Base-by-base conservation (phyloP, 495 filamentous ascomycete genomes). In the Aspergillus heteromorphus region DNA sequence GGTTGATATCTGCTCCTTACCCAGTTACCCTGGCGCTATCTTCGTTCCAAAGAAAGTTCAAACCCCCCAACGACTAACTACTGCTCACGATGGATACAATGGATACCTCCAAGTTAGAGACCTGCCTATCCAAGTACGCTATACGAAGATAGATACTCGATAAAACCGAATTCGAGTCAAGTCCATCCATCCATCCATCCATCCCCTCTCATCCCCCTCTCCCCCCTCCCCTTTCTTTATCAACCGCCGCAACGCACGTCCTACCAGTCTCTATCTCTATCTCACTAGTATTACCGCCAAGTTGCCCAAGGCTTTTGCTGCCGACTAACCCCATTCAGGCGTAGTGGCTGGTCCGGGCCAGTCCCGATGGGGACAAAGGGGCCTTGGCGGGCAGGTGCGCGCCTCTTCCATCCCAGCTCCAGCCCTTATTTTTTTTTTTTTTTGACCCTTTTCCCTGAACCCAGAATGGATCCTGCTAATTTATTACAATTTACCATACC, bases 351-450 rank as follows among this genome's bases (percentile, higher is more conserved):
- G 31, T 21, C 18, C n/a, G 48, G 14, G 21, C 48, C 16, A 50
- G 23, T 20, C 29, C 31, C 13, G 14, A 38, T 38, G 21, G 7
- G n/a, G 30, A 4, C 4, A 19, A 53, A 36, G 14, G 40, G 43
- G 51, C 51, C 51, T 53, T 53, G 42, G 51, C 40, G 27, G 27
- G 23, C 17, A 31, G 50, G 42, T 34, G 30, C 18, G 34, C 23
- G 30, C 50, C 40, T 20, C 19, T 8, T 23, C 18, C 8, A 45
- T 17, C 42, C 41, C 20, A 14, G 14, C 4, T 9, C 43, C 27
- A 47, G 43, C 23, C 25, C n/a, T n/a, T n/a, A n/a, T n/a, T n/a
- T n/a, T n/a, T n/a, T n/a, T n/a, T n/a, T n/a, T n/a, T n/a, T n/a
- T n/a, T n/a, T n/a, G n/a, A n/a, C n/a, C n/a, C 21, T 20, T 25